These are phyloP conservation scores for Ceratonia siliqua DNA, from an alignment of 306 rosid species.

Conservation along the genomic window DNA sequence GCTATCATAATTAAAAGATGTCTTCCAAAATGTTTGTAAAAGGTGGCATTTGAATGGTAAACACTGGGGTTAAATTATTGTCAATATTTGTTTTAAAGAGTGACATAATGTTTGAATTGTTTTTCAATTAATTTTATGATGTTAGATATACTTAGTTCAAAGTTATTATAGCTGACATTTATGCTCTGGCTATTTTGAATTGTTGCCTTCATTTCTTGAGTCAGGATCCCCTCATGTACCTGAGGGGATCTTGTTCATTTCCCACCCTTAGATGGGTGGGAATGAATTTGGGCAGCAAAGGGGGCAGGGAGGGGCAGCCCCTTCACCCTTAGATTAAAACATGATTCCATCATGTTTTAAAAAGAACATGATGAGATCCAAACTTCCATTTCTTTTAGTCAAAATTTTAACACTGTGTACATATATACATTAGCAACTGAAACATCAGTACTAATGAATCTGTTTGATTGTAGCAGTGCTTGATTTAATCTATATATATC, in stretches of 20 bases:
- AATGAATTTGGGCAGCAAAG: too few relatives aligned
- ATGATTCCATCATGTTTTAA: too few relatives aligned
- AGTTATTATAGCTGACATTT: not conserved
- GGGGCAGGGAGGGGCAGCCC: too few relatives aligned
- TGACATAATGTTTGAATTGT: not conserved
- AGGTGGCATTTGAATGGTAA: slow-evolving; percentile 9
- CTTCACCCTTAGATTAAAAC: too few relatives aligned
- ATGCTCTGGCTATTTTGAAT: not conserved
- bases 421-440: slow-evolving; percentile 16
- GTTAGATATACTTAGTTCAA: not conserved
- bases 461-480: too few relatives aligned
- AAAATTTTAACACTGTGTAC: too few relatives aligned
- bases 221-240: too few relatives aligned
- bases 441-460: not conserved
- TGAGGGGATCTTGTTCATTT: too few relatives aligned
- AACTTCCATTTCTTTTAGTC: too few relatives aligned
- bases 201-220: not conserved
- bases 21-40: not conserved
- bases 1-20: slow-evolving; percentile 5
- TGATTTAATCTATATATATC: too few relatives aligned
- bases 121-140: not conserved
- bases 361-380: too few relatives aligned
- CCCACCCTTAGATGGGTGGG: too few relatives aligned
- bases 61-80: not conserved
- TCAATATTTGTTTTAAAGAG: not conserved